Base-by-base conservation (phyloP, 2,329 filamentous ascomycete genomes). In the Diaporthe sp. region DNA sequence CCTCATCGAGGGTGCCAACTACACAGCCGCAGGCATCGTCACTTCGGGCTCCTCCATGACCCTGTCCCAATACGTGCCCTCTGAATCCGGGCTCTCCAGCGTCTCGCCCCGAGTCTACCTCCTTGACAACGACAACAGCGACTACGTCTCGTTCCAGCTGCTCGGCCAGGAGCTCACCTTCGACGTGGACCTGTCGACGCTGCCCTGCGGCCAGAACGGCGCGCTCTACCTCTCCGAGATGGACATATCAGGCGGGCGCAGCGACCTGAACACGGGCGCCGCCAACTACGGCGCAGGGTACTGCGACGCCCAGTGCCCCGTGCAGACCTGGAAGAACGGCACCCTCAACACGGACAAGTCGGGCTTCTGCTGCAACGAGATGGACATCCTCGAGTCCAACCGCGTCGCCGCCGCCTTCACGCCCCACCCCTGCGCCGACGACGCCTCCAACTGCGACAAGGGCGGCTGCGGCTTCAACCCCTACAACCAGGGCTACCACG, bases 161-260 rank as follows among this genome's bases (percentile, higher is more conserved):
- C 85, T 88, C 73, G 89, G 89, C 83, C 85, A 89, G 79, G 91
- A 93, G 80, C 88, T 93, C 80, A 89, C 88, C n/a, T 92, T 93
- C 76, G 90, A 92, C 70, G 90, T 92, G 22, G 91, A 93, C 80
- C 86, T 91, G 58, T 92, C 90, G 60, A 87, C 88, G 76, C 85
- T 92, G n/a, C 88, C 79, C 22, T 93, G 91, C 79, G 91, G 91
- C 71, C 82, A 92, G 77, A 92, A 93, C 82, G 91, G 90, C 73
- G 90, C 91, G 37, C 82, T 92, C 10, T 80, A 80, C 60, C 79
- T 80, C 58, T 57, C 72, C 7, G 76, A 76, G 75, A 77, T 77
- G 76, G 61, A 90, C 28, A 83, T 86, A 7, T 88, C 91, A 78
- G 91, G 90, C 79, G 91, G 90, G 46, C 73, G 86, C 77, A 85